phyloP scores from a whole-genome alignment of 2,329 filamentous ascomycete genomes.

The Apiospora saccharicola region DNA sequence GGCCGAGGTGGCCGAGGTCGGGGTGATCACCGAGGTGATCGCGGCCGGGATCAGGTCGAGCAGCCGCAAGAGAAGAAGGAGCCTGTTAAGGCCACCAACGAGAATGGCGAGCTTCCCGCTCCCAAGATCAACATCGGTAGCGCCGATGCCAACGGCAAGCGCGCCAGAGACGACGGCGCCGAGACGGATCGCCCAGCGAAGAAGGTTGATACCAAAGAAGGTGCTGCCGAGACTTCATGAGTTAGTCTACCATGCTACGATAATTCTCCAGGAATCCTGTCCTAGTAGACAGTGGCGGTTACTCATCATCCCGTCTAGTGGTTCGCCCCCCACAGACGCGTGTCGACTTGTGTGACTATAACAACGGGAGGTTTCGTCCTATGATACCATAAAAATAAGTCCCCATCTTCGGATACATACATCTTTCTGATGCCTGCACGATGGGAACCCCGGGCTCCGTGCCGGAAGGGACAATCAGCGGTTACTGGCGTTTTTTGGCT shows the following conservation, averaged over 20 bases:
- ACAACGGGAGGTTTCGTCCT: slow-evolving; percentile 12
- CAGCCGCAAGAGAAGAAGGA: slow-evolving; percentile 40
- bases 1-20: slow-evolving; percentile 53
- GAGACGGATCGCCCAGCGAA: slow-evolving; percentile 61
- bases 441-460: slow-evolving; percentile 3
- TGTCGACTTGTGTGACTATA: slow-evolving; percentile 15
- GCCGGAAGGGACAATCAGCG: slow-evolving; percentile 25
- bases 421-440: slow-evolving; percentile 9
- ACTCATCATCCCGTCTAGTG: not conserved
- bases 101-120: slow-evolving; percentile 45
- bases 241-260: slow-evolving; percentile 3
- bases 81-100: slow-evolving; percentile 29
- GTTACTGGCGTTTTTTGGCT: slow-evolving; percentile 19
- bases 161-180: slow-evolving; percentile 57
- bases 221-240: slow-evolving; percentile 35
- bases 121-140: slow-evolving; percentile 55
- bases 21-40: slow-evolving; percentile 43
- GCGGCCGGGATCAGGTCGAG: slow-evolving; percentile 44
- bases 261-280: slow-evolving; percentile 10
- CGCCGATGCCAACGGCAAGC: slow-evolving; percentile 56
- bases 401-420: slow-evolving; percentile 6
- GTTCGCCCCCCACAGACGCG: not conserved
- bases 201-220: slow-evolving; percentile 66
- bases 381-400: slow-evolving; percentile 19
- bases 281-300: not conserved